Conservation (phyloP, 106 monocot species). For the Dioscorea alata region DNA sequence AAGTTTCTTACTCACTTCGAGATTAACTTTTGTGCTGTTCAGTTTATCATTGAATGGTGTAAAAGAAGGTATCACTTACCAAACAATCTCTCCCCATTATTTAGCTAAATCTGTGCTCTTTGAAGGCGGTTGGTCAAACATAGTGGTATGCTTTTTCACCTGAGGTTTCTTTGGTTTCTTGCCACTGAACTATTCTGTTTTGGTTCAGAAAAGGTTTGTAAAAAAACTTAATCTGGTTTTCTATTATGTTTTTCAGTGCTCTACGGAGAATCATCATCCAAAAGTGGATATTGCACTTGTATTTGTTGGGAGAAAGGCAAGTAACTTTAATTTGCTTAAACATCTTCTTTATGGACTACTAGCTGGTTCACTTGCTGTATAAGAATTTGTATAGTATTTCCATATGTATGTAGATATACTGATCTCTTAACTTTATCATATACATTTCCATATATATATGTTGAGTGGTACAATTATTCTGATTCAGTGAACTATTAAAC, state of each 20-base stretch:
- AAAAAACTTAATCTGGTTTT: not conserved
- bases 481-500: too few relatives aligned
- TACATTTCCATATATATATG: too few relatives aligned
- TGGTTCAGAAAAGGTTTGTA: not conserved
- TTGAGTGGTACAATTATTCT: too few relatives aligned
- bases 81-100: slow-evolving; percentile 52
- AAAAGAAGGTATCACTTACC: slow-evolving; percentile 63
- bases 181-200: not conserved
- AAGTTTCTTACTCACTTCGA: not conserved
- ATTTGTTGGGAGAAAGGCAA: slow-evolving; percentile 85
- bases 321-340: not conserved
- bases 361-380: too few relatives aligned
- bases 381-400: too few relatives aligned
- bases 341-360: too few relatives aligned
- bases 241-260: slow-evolving; percentile 44
- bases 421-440: too few relatives aligned
- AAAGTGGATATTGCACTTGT: slow-evolving; percentile 74
- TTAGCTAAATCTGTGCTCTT: slow-evolving; percentile 67
- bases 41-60: slow-evolving; percentile 36
- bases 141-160: slow-evolving; percentile 45
- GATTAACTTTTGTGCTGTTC: slow-evolving; percentile 7
- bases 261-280: slow-evolving; percentile 24
- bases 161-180: not conserved
- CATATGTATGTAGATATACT: too few relatives aligned
- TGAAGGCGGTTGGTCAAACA: slow-evolving; percentile 88